Base-by-base conservation (phyloP, 371 early-diverging fungal genomes). In the Fennellomyces sp. region DNA sequence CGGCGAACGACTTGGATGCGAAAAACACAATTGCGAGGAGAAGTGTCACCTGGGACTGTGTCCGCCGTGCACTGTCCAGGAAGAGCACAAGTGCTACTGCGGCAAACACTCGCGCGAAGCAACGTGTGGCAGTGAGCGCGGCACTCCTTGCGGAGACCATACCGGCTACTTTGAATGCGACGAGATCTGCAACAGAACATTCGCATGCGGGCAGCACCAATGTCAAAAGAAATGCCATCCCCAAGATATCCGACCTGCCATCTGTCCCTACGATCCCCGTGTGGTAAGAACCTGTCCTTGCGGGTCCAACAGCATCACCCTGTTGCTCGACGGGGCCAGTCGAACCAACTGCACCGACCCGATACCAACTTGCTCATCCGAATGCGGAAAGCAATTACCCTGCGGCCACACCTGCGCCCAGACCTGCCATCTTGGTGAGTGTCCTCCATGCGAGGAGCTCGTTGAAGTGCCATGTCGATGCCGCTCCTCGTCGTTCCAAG, bases 161-260 rank as follows among this genome's bases (percentile, higher is more conserved):
- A 62, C 72, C 30, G 91, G 91, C 0, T 73, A 75, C 36, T 92
- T 85, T 57, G 75, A 77, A 23, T 93, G 92, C 66, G 65, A 69
- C n/a, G 68, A 78, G 3, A 59, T 62, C 25, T 93, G 94, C 58
- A 64, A 81, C 27, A 84, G 85, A 19, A 58, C 70, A 7, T 88
- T 83, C 55, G 68, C 68, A 2, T 97, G 97, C 62, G 91, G 91
- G 2, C 56, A 75, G n/a, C 97, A 97, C 69, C 53, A 30, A 4
- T 97, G 97, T 60, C 66, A 81, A 19, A 81, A 85, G 49, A 19
- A 59, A 4, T 97, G 97, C 61, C 97, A 96, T 71, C 80, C 83
- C 0, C 69, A 61, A 55, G 61, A 61, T 33, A 38, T 72, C 8
- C 81, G 82, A 31, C 69, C 78, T 21, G 80, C 66, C 23, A 51